Conservation (phyloP, 306 rosid species). For the Vicia faba region DNA sequence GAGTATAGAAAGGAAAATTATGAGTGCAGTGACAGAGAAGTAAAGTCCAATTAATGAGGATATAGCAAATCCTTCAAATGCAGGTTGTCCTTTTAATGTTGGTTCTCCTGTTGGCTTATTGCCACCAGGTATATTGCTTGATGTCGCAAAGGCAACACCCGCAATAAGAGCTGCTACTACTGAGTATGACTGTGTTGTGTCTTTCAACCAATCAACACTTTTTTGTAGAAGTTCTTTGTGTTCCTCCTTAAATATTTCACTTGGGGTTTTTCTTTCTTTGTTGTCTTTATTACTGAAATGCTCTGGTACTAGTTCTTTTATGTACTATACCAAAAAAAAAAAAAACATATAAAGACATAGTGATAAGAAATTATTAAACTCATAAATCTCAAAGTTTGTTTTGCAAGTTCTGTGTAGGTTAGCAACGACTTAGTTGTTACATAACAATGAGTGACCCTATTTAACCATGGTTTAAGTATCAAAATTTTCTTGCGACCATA, state of each 20-base stretch:
- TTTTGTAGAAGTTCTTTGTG: constrained; percentile 1
- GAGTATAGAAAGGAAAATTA: constrained; percentile 50
- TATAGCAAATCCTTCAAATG: constrained; percentile 46
- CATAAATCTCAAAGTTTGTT: too few relatives aligned
- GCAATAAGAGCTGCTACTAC: constrained; percentile 45
- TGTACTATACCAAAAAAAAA: not conserved
- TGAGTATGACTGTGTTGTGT: constrained; percentile 39
- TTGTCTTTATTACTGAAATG: constrained; percentile 3
- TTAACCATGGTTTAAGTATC: too few relatives aligned
- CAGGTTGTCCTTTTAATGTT: constrained; percentile 29
- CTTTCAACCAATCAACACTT: constrained; percentile 33
- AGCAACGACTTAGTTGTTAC: too few relatives aligned
- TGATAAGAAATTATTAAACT: too few relatives aligned
- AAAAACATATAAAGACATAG: too few relatives aligned
- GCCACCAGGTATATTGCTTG: constrained; percentile 47
- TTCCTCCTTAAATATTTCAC: constrained; percentile 28
- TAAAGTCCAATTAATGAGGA: constrained; percentile 48
- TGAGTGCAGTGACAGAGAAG: constrained; percentile 50
- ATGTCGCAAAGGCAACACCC: constrained; percentile 40
- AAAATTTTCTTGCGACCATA: too few relatives aligned
- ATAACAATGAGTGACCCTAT: too few relatives aligned
- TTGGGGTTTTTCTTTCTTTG: not conserved
- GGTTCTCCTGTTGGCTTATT: constrained; percentile 31
- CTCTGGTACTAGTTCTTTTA: constrained; percentile 26
- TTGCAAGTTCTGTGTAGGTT: too few relatives aligned